phyloP scores from a whole-genome alignment of 306 rosid species.

The Trifolium subterraneum region DNA sequence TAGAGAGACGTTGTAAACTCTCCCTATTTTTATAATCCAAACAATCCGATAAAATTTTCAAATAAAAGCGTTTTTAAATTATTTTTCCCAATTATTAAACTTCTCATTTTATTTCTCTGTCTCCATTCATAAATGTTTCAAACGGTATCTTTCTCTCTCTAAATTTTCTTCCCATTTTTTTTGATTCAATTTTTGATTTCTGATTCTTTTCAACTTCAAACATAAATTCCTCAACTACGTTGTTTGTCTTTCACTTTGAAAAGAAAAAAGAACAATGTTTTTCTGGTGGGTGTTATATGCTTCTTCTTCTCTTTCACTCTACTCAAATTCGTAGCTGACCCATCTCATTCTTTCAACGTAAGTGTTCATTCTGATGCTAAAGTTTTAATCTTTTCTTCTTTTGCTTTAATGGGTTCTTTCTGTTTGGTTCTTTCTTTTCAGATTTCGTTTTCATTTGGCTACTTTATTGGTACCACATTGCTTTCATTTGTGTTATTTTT shows the following conservation, averaged over 20 bases:
- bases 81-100: neutral
- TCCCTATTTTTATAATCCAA: slow-evolving; percentile 44
- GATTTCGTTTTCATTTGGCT: slow-evolving; percentile 27
- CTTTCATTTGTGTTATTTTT: slow-evolving; percentile 9
- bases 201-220: slow-evolving; percentile 1
- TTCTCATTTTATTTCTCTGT: slow-evolving; percentile 28
- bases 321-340: slow-evolving; percentile 47
- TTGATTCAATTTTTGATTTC: neutral
- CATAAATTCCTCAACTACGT: slow-evolving; percentile 6
- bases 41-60: slow-evolving; percentile 33
- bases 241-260: slow-evolving; percentile 20
- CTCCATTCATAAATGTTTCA: slow-evolving; percentile 51
- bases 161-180: neutral
- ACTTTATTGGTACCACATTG: slow-evolving; percentile 31
- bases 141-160: slow-evolving; percentile 17
- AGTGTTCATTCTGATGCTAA: slow-evolving; percentile 33
- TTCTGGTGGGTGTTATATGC: slow-evolving; percentile 15
- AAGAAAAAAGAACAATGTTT: neutral
- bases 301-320: slow-evolving; percentile 27
- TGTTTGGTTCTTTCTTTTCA: slow-evolving; percentile 29
- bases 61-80: slow-evolving; percentile 23
- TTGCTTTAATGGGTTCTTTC: slow-evolving; percentile 37
- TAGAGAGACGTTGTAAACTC: slow-evolving; percentile 77
- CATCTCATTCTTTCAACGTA: slow-evolving; percentile 44
- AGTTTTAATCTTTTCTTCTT: slow-evolving; percentile 32